These are phyloP conservation scores for Magnusiomyces suaveolens DNA, from an alignment of 1,139 yeast genomes.

Conservation along the genomic window DNA sequence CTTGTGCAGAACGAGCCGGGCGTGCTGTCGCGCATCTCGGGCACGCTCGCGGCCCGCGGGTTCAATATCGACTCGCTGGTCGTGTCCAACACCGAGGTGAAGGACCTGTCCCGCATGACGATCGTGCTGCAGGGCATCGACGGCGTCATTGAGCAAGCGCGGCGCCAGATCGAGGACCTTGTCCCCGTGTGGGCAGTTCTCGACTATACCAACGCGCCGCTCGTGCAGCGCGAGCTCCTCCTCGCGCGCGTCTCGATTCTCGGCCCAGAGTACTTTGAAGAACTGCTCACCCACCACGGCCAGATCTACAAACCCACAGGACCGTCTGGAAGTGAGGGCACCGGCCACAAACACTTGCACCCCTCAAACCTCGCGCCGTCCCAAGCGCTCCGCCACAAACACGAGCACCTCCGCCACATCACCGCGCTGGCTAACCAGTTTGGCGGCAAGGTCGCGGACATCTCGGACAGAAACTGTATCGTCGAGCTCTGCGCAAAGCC, in stretches of 20 bases:
- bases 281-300: slow-evolving; percentile 80
- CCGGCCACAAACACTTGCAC: slow-evolving; percentile 39
- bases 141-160: slow-evolving; percentile 95
- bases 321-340: slow-evolving; percentile 24
- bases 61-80: slow-evolving; percentile 95
- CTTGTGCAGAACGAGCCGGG: slow-evolving; percentile 98
- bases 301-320: slow-evolving; percentile 29
- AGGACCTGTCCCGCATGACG: slow-evolving; percentile 93
- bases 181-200: slow-evolving; percentile 97
- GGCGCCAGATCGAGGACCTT: slow-evolving; percentile 93
- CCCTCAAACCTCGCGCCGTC: slow-evolving; percentile 86
- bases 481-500: slow-evolving; percentile 94
- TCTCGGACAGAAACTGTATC: slow-evolving; percentile 86
- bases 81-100: slow-evolving; percentile 93
- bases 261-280: slow-evolving; percentile 97
- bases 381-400: slow-evolving; percentile 90
- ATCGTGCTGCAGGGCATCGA: slow-evolving; percentile 90
- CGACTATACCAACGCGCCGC: slow-evolving; percentile 84
- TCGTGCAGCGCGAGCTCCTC: slow-evolving; percentile 81
- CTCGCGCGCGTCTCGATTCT: slow-evolving; percentile 87
- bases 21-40: slow-evolving; percentile 85
- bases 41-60: slow-evolving; percentile 95
- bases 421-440: slow-evolving; percentile 72
- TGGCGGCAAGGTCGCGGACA: slow-evolving; percentile 88
- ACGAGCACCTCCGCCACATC: slow-evolving; percentile 76